Percentiles rank a stretch among this genome's conserved stretches.
Conservation (phyloP, 1,139 yeast genomes). For the Yamadazyma sp. region DNA sequence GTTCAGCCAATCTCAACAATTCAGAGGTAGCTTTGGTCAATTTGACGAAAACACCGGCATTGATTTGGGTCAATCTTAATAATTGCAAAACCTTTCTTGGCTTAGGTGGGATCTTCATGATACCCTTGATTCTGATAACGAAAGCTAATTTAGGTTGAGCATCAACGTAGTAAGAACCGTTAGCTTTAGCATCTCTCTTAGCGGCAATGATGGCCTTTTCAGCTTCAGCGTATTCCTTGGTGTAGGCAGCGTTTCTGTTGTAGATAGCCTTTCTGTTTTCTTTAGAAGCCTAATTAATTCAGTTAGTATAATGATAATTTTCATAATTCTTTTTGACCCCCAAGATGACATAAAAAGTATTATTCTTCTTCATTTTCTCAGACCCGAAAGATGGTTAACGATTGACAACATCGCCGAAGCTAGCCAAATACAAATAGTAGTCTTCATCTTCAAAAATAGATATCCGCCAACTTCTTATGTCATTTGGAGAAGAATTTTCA, state of each 20-base stretch:
- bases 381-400: conserved; percentile 99
- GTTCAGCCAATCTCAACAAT: conserved; percentile 96
- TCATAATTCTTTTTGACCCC: no score
- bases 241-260: conserved; percentile 98
- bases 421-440: conserved; percentile 67
- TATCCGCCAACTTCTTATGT: neutral
- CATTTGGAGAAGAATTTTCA: conserved; percentile 14
- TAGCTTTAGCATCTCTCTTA: conserved; percentile 95
- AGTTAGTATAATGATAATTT: conserved; percentile 34
- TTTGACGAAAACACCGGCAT: conserved; percentile 97
- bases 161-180: conserved; percentile 95
- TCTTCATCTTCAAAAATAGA: conserved; percentile 54
- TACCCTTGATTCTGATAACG: conserved; percentile 99
- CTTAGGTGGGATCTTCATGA: conserved; percentile 99
- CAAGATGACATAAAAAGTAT: no score
- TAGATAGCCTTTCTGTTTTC: conserved; percentile 94
- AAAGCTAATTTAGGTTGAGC: conserved; percentile 96
- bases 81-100: conserved; percentile 99
- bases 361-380: conserved; percentile 46
- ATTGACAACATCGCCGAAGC: conserved; percentile 90
- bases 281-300: conserved; percentile 61
- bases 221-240: conserved; percentile 92
- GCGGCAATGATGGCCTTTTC: conserved; percentile 91
- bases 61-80: conserved; percentile 96
- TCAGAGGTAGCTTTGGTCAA: conserved; percentile 98